Conservation (phyloP, 1,284 basidiomycete genomes). For the Agroathelia rolfsii region DNA sequence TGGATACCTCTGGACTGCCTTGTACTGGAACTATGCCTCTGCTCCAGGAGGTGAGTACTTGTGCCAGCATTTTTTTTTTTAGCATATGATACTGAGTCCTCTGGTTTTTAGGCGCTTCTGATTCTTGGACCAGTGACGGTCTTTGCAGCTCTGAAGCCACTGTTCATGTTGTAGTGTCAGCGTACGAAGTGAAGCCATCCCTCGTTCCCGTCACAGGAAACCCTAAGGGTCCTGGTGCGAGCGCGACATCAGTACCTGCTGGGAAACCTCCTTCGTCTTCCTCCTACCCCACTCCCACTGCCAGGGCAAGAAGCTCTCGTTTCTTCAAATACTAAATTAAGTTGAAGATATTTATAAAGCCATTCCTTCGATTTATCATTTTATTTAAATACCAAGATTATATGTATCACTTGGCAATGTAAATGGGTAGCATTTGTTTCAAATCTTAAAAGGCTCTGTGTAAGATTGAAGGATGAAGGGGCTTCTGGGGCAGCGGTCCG, state of each 20-base stretch:
- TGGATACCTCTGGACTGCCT: slow-evolving; percentile 45
- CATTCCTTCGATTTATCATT: neutral
- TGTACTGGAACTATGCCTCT: slow-evolving; percentile 44
- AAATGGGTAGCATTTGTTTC: too few species aligned
- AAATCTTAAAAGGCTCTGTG: too few species aligned
- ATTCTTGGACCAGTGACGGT: slow-evolving; percentile 32
- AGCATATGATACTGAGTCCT: neutral
- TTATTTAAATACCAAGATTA: too few species aligned
- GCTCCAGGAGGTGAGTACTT: slow-evolving; percentile 31
- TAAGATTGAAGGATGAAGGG: too few species aligned
- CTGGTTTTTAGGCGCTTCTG: slow-evolving; percentile 16
- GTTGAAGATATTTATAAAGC: neutral
- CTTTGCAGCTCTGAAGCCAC: slow-evolving; percentile 16
- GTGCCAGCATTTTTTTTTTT: slow-evolving; percentile 3
- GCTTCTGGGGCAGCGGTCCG: too few species aligned
- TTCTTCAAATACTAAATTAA: slow-evolving; percentile 1
- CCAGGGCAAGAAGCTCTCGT: neutral
- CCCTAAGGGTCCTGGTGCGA: neutral
- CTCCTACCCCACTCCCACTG: too few species aligned
- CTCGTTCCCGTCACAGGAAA: too few species aligned
- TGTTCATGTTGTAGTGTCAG: neutral
- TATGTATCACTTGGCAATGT: too few species aligned
- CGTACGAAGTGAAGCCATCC: neutral
- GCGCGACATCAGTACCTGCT: neutral
- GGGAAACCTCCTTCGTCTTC: too few species aligned